Evolutionary conservation across 1,284 basidiomycete genomes (phyloP).

Genomic region (Trichosporon inkin): DNA sequence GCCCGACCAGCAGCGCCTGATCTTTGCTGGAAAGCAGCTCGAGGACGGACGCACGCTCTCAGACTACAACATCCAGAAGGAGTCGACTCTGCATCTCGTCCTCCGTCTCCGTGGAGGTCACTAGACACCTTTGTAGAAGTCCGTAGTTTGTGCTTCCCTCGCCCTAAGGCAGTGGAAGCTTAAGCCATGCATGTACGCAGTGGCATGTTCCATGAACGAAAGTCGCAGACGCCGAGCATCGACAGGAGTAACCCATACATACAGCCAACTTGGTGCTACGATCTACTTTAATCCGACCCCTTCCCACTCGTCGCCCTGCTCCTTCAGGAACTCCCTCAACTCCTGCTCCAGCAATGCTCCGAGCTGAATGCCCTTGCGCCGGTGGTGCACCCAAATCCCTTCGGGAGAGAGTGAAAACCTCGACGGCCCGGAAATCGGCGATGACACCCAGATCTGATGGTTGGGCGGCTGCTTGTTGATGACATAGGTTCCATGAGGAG

Average conservation of each 20-base stretch:
- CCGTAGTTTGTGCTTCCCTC: not conserved
- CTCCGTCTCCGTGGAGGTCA: constrained; percentile 72
- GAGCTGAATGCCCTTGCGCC: constrained; percentile 61
- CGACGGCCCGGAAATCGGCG: constrained; percentile 82
- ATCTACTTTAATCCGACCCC: constrained; percentile 34
- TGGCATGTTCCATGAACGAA: not conserved
- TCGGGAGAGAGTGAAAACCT: constrained; percentile 70
- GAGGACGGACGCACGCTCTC: constrained; percentile 86
- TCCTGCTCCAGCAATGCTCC: constrained; percentile 61
- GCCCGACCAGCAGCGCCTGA: constrained; percentile 87
- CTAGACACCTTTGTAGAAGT: not conserved
- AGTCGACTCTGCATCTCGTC: constrained; percentile 92
- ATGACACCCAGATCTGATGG: constrained; percentile 97
- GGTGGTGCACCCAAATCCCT: constrained; percentile 66
- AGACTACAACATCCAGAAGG: constrained; percentile 96
- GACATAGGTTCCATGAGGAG: constrained; percentile 87
- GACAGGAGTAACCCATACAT: not conserved
- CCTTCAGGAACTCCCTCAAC: constrained; percentile 35
- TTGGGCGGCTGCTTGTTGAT: constrained; percentile 99
- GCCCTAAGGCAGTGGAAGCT: not conserved
- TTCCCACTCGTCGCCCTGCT: constrained; percentile 54
- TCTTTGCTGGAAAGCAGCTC: constrained; percentile 98
- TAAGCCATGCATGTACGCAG: not conserved
- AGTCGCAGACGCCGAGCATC: too few species aligned
- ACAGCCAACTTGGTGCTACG: not conserved